Percentiles rank a stretch among this genome's conserved stretches.
phyloP scores from a whole-genome alignment of 148 eudicot species.

The Simmondsia chinensis region DNA sequence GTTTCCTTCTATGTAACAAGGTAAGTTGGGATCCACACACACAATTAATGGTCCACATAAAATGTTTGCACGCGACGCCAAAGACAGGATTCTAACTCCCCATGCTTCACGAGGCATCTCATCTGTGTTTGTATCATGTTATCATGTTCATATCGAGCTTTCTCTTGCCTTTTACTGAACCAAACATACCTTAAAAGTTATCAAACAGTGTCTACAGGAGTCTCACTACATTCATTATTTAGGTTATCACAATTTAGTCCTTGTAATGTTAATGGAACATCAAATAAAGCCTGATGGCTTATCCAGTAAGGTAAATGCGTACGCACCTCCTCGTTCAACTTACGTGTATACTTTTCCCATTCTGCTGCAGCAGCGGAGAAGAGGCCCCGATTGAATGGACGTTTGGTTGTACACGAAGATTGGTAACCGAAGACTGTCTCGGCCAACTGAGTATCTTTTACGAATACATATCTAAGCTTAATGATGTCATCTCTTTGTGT shows the following conservation, averaged over 20 bases:
- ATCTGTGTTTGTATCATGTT: too few relatives aligned
- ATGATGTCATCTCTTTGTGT: slow-evolving; percentile 24
- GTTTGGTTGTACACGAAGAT: not conserved
- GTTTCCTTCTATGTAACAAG: too few relatives aligned
- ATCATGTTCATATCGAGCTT: too few relatives aligned
- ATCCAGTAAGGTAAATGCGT: slow-evolving; percentile 57
- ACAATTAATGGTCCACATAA: too few relatives aligned
- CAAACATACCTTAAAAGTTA: too few relatives aligned
- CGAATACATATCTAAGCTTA: slow-evolving; percentile 20
- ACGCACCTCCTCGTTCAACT: slow-evolving; percentile 36
- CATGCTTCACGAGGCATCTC: too few relatives aligned
- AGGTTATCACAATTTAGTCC: too few relatives aligned
- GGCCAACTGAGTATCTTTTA: slow-evolving; percentile 31
- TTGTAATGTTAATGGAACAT: slow-evolving; percentile 13
- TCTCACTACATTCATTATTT: slow-evolving; percentile 1
- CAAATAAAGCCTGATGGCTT: slow-evolving; percentile 39
- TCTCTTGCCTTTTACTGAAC: too few relatives aligned
- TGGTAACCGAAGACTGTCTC: slow-evolving; percentile 15
- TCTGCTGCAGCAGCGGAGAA: slow-evolving; percentile 40
- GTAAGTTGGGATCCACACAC: too few relatives aligned
- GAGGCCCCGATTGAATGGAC: slow-evolving; percentile 28
- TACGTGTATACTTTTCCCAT: slow-evolving; percentile 54
- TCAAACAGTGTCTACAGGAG: too few relatives aligned
- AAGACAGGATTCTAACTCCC: too few relatives aligned
- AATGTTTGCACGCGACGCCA: too few relatives aligned